These are phyloP conservation scores for Glutinoglossum americanum DNA, from an alignment of 495 filamentous ascomycete species.

Conservation along the genomic window DNA sequence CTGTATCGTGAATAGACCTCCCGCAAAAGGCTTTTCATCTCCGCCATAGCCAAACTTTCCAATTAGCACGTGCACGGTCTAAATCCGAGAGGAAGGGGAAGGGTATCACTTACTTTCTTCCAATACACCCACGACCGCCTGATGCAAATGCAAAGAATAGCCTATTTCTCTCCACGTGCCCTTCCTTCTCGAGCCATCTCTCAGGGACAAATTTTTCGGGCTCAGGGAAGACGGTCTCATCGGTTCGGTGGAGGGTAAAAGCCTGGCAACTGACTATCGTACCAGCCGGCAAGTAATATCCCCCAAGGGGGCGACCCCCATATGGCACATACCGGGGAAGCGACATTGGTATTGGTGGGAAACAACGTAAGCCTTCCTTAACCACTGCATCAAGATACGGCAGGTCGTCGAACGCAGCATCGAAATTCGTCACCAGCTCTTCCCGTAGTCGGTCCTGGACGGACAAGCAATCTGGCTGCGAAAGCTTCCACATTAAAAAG, in stretches of 20 bases:
- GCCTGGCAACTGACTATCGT: conserved; percentile 33
- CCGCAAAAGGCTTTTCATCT: conserved; percentile 39
- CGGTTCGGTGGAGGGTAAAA: conserved; percentile 24
- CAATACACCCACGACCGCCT: conserved; percentile 33
- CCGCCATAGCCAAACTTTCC: conserved; percentile 35
- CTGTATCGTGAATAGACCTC: conserved; percentile 34
- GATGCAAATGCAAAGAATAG: conserved; percentile 30
- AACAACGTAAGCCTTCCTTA: conserved; percentile 34
- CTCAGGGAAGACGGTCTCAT: not conserved
- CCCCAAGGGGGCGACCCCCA: conserved; percentile 27
- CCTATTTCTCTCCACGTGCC: conserved; percentile 24
- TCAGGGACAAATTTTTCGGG: not conserved
- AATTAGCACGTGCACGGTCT: not conserved
- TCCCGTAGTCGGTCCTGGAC: conserved; percentile 26
- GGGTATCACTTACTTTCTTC: conserved; percentile 26
- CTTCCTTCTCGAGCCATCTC: conserved; percentile 12
- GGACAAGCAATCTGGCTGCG: conserved; percentile 23
- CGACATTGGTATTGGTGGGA: conserved; percentile 45
- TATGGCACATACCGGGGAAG: conserved; percentile 37
- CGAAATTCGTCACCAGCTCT: conserved; percentile 22
- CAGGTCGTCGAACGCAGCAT: conserved; percentile 25
- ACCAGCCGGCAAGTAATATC: conserved; percentile 22
- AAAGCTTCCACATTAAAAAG: conserved; percentile 46
- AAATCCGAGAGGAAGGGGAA: not conserved
- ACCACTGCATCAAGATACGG: conserved; percentile 40